Percentiles rank a stretch among this genome's conserved stretches.
phyloP scores from a whole-genome alignment of 345 rosid species.

The Punica granatum region DNA sequence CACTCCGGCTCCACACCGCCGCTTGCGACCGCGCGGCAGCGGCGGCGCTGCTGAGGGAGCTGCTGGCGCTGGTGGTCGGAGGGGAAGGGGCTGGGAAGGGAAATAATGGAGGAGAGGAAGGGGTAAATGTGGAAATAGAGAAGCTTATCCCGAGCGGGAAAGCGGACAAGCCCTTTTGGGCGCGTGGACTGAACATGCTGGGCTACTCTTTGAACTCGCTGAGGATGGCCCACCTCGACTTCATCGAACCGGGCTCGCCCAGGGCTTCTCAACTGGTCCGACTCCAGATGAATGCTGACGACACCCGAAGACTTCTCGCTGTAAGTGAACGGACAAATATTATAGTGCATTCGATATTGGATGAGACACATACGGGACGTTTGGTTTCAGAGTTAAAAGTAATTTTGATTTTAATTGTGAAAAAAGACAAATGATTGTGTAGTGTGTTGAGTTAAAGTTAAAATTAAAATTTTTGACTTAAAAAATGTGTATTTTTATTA shows the following conservation, averaged over 20 bases:
- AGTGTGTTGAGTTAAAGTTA: no score
- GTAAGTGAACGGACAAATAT: slow-evolving; percentile 28
- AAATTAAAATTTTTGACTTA: no score
- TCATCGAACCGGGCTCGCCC: slow-evolving; percentile 35
- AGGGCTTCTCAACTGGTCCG: slow-evolving; percentile 51
- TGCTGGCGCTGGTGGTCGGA: slow-evolving; percentile 28
- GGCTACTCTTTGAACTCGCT: slow-evolving; percentile 85
- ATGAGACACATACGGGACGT: no score
- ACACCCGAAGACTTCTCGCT: slow-evolving; percentile 41
- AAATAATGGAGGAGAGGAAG: slow-evolving; percentile 13
- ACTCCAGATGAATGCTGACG: slow-evolving; percentile 35
- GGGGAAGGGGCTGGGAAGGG: slow-evolving; percentile 6
- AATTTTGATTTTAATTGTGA: no score
- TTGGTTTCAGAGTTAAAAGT: no score
- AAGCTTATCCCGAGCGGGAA: slow-evolving; percentile 65
- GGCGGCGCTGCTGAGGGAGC: slow-evolving; percentile 43
- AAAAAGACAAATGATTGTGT: no score
- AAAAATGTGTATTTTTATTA: no score
- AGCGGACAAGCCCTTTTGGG: slow-evolving; percentile 71
- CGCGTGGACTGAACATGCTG: slow-evolving; percentile 78
- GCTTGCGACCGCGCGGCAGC: slow-evolving; percentile 74
- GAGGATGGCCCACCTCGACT: slow-evolving; percentile 50
- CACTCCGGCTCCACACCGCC: slow-evolving; percentile 53
- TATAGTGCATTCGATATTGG: no score
- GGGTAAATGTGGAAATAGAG: slow-evolving; percentile 53